Evolutionary conservation across 2,329 filamentous ascomycete species (phyloP).

Genomic region (Stagonosporopsis rhizophila): DNA sequence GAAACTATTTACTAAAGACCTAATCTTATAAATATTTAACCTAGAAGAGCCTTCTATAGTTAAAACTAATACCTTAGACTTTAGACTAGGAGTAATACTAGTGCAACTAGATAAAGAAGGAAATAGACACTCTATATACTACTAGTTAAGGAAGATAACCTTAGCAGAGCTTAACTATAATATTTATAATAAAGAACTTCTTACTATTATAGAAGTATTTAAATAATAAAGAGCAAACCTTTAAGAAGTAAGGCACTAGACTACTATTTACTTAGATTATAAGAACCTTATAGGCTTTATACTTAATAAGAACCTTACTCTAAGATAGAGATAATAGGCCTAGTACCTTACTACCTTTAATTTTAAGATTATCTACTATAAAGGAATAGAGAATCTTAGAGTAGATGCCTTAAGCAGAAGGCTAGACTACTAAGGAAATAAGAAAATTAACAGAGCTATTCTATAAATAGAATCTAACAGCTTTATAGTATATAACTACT

Average conservation of each 20-base stretch:
- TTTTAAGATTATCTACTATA: constrained; percentile 14
- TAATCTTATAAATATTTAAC: not conserved
- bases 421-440: not conserved
- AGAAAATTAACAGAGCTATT: not conserved
- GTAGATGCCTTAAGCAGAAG: not conserved
- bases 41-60: not conserved
- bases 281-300: constrained; percentile 15
- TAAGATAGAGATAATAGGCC: not conserved
- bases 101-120: not conserved
- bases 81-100: not conserved
- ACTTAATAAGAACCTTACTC: not conserved
- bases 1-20: not conserved
- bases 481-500: not conserved
- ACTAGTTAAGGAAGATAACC: not conserved
- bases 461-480: not conserved
- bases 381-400: constrained; percentile 5
- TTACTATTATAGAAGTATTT: not conserved
- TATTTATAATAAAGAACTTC: not conserved
- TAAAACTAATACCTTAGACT: not conserved
- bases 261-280: constrained; percentile 7
- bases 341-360: constrained; percentile 6
- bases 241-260: constrained; percentile 3
- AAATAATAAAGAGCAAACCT: constrained; percentile 11
- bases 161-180: not conserved
- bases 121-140: not conserved